These are phyloP conservation scores for Eucalyptus regnans DNA, from an alignment of 345 rosid genomes.

Conservation along the genomic window DNA sequence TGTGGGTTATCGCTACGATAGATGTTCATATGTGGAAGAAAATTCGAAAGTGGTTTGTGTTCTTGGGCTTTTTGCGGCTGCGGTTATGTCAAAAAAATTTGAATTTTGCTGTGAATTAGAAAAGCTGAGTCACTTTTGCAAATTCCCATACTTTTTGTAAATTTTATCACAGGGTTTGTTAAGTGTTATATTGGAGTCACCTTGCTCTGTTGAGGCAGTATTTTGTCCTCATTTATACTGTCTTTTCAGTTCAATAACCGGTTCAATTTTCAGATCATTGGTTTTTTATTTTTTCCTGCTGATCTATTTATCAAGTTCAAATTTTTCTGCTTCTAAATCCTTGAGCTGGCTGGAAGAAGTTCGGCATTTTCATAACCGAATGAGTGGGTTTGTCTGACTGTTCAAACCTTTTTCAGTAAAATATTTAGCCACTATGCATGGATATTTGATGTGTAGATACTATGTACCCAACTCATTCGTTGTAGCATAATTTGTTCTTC, in stretches of 20 bases:
- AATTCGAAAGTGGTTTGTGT: not conserved
- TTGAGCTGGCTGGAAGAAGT: not conserved
- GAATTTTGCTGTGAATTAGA: not conserved
- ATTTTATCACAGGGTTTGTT: not conserved
- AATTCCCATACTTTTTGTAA: not conserved
- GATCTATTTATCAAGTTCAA: not conserved
- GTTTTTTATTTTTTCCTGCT: not conserved
- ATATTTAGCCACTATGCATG: not conserved
- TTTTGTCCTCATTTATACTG: not conserved
- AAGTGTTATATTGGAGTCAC: not conserved
- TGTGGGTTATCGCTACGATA: not conserved
- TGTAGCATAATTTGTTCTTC: not conserved
- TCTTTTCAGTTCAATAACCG: not conserved
- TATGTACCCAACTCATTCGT: not conserved
- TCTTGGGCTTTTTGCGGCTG: not conserved
- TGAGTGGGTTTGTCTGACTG: not conserved
- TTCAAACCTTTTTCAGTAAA: not conserved
- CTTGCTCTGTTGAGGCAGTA: not conserved
- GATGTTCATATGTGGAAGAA: not conserved
- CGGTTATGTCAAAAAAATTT: not conserved
- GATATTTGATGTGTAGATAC: not conserved
- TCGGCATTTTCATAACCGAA: not conserved
- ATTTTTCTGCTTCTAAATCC: not conserved
- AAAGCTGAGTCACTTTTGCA: not conserved
- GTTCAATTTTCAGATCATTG: not conserved